phyloP scores from a whole-genome alignment of 2,329 filamentous ascomycete genomes.

The Alternaria ventricosa region DNA sequence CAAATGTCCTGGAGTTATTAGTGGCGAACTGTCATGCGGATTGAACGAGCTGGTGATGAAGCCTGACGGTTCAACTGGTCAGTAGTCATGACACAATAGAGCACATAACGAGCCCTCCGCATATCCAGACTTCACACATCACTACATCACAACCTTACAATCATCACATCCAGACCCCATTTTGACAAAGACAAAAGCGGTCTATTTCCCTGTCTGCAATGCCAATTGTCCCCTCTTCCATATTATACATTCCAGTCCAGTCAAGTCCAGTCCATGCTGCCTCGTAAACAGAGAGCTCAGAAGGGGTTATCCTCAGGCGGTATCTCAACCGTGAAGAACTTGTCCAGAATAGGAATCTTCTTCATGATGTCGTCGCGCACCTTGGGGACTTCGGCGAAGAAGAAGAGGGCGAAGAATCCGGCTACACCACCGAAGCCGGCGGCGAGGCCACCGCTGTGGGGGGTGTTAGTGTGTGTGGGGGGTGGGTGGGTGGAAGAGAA shows the following conservation, averaged over 20 bases:
- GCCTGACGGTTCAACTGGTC: too few relatives aligned
- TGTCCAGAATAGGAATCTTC: constrained; percentile 64
- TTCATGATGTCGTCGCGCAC: constrained; percentile 68
- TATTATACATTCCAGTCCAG: constrained; percentile 11
- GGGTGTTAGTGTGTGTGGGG: background rate
- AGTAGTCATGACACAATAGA: too few relatives aligned
- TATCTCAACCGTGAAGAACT: constrained; percentile 64
- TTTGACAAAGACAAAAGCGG: constrained; percentile 2
- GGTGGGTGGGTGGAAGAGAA: background rate
- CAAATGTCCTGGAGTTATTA: background rate
- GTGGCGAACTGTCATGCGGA: background rate
- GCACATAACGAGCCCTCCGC: too few relatives aligned
- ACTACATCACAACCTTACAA: too few relatives aligned
- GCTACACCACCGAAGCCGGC: constrained; percentile 63
- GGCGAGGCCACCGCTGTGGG: constrained; percentile 50
- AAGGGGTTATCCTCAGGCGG: constrained; percentile 70
- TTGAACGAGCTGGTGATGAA: accelerated
- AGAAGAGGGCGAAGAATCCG: constrained; percentile 67
- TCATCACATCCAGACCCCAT: too few relatives aligned
- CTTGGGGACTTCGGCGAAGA: constrained; percentile 69
- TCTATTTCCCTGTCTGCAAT: background rate
- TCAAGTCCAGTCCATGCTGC: background rate
- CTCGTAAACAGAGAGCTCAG: constrained; percentile 42
- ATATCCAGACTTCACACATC: too few relatives aligned
- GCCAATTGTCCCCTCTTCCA: background rate